Conservation (phyloP, 2,329 filamentous ascomycete species). For the Trichoderma citrinoviride region DNA sequence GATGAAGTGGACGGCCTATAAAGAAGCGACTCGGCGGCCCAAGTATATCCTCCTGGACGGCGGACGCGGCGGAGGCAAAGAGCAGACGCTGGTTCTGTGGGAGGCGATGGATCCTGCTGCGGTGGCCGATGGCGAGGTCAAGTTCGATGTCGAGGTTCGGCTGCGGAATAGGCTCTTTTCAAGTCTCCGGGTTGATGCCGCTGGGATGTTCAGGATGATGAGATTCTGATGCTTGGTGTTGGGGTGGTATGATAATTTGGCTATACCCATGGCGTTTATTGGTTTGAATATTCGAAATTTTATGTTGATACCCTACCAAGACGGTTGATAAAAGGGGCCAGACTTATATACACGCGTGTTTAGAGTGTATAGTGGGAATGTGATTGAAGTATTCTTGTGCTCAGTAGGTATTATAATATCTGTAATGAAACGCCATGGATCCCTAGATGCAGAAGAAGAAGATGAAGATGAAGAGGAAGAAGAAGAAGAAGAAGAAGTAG, state of each 20-base stretch:
- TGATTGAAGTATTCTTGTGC: too few species aligned
- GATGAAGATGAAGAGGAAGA: too few species aligned
- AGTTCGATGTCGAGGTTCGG: not conserved
- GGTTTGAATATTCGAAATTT: too few species aligned
- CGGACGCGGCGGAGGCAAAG: not conserved
- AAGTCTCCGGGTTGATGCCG: too few species aligned
- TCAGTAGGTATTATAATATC: not conserved
- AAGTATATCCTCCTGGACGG: not conserved
- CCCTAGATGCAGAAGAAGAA: not conserved
- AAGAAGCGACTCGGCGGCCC: not conserved
- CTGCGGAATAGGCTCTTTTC: not conserved
- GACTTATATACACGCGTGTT: too few species aligned
- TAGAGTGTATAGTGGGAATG: too few species aligned
- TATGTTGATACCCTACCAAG: too few species aligned
- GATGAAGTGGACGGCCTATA: not conserved
- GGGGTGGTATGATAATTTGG: not conserved
- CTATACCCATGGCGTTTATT: too few species aligned
- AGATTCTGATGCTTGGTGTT: not conserved
- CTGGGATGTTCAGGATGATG: not conserved
- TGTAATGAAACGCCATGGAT: not conserved
- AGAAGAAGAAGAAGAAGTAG: not conserved
- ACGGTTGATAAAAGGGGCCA: too few species aligned
- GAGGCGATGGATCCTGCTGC: not conserved
- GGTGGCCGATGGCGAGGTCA: not conserved
- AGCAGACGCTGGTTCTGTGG: not conserved